A percentile compares a stretch with the other conserved stretches of the same genome.
These are phyloP conservation scores for Sporisorium scitamineum DNA, from an alignment of 1,284 basidiomycete genomes.

Conservation along the genomic window DNA sequence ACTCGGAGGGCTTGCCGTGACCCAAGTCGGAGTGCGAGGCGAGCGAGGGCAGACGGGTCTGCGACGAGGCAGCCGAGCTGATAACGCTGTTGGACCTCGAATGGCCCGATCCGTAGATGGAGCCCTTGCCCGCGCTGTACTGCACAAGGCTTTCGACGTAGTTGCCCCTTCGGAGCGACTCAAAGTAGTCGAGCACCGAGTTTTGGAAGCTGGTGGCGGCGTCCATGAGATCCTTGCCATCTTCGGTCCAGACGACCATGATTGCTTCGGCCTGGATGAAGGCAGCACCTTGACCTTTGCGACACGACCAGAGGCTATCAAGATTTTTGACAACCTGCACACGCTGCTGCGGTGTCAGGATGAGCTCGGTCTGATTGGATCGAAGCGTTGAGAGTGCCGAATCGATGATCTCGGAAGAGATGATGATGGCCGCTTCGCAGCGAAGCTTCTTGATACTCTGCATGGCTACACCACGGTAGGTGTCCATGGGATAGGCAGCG, in stretches of 20 bases:
- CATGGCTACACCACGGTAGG: conserved; percentile 73
- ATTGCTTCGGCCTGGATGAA: conserved; percentile 83
- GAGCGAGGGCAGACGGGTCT: conserved; percentile 17
- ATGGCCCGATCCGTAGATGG: conserved; percentile 16
- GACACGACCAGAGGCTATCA: conserved; percentile 75
- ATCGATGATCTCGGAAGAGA: conserved; percentile 81
- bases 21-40: conserved; percentile 22
- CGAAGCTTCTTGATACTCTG: conserved; percentile 72
- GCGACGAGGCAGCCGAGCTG: conserved; percentile 29
- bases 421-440: conserved; percentile 82
- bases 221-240: conserved; percentile 71
- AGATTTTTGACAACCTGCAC: conserved; percentile 72
- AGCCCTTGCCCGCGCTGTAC: conserved; percentile 19
- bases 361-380: conserved; percentile 65
- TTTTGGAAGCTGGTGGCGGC: conserved; percentile 28
- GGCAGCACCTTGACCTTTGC: conserved; percentile 85
- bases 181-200: conserved; percentile 36
- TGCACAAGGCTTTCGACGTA: conserved; percentile 17
- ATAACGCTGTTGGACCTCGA: conserved; percentile 16
- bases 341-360: conserved; percentile 41
- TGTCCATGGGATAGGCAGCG: conserved; percentile 31
- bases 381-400: conserved; percentile 74
- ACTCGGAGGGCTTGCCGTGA: conserved; percentile 17
- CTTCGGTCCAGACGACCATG: conserved; percentile 81
- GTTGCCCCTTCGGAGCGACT: conserved; percentile 24